phyloP scores from a whole-genome alignment of 306 rosid genomes.

The Vachellia pachyceras region DNA sequence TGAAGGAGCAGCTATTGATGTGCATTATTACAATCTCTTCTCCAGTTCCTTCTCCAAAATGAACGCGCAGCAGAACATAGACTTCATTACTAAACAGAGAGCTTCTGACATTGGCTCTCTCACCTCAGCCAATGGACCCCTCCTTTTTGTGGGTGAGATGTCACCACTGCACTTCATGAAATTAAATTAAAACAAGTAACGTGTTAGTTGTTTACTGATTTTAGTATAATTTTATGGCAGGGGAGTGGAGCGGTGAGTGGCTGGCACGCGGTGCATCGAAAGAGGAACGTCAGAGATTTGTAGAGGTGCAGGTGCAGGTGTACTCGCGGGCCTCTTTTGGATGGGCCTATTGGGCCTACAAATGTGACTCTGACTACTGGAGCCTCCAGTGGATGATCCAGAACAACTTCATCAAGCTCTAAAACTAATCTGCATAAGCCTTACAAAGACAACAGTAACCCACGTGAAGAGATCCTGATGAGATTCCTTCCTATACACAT shows the following conservation, averaged over 20 bases:
- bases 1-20: conserved; percentile 51
- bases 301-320: conserved; percentile 47
- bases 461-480: neutral
- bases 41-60: conserved; percentile 39
- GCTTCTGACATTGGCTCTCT: conserved; percentile 50
- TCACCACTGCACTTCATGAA: too few relatives aligned
- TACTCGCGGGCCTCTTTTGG: conserved; percentile 62
- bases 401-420: conserved; percentile 34
- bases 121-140: conserved; percentile 59
- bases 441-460: neutral
- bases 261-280: conserved; percentile 42
- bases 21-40: conserved; percentile 63
- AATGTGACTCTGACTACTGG: conserved; percentile 50
- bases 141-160: conserved; percentile 57
- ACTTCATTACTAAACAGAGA: conserved; percentile 48
- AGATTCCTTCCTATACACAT: neutral
- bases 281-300: conserved; percentile 47
- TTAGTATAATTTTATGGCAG: conserved; percentile 32
- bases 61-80: conserved; percentile 52
- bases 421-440: neutral
- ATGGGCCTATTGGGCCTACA: conserved; percentile 75
- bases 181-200: too few relatives aligned
- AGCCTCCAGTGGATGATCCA: conserved; percentile 62
- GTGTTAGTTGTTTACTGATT: too few relatives aligned
- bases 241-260: conserved; percentile 70